Evolutionary conservation across 768 basidiomycete genomes (phyloP), one percentile per base, ranked within the genome.

Genomic region (Boletus rubroflammeus): DNA sequence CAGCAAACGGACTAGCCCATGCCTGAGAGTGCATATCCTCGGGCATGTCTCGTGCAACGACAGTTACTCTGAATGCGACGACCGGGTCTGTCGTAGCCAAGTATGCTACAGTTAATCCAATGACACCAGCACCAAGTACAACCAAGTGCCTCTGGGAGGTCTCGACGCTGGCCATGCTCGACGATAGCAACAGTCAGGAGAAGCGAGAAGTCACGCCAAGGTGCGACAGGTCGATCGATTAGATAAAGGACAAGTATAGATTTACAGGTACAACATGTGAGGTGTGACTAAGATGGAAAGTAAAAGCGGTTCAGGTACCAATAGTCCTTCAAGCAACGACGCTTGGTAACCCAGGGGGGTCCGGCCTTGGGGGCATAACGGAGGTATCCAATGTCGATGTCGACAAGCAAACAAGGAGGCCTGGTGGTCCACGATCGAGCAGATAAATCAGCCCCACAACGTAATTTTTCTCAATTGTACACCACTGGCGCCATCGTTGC

Each of bases 1-100:
- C 78, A 54, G 80, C 78, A 66, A 79, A 80, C n/a, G 80, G 80
- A 50, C 76, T 79, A 9, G 78, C 71, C 67, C 76, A 80, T 5
- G 70, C 75, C 48, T 77, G 76, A 4, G 77, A 79, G 42, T 68
- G 68, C 59, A 63, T 66, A 41, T 70, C 66, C 42, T 68, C 58
- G 2, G 72, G 71, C 67, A 75, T 73, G 51, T 75, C 73, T 50
- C 72, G 63, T 44, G 73, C 73, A 5, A 75, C 58, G 40, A 74
- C 56, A 0, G 68, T 70, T 6, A 72, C 38, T 15, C 21, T 56
- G 51, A 66, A 62, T 3, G 55, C 2, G n/a, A 40, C 47, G 38
- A 55, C 47, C 36, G 56, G 53, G 36, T 68, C 65, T 47, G 60
- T 64, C 6, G 65, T 52, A 23, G 69, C 68, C 34, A 63, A 40